phyloP scores from a whole-genome alignment of 768 basidiomycete genomes.

The Rhodotorula diobovata region DNA sequence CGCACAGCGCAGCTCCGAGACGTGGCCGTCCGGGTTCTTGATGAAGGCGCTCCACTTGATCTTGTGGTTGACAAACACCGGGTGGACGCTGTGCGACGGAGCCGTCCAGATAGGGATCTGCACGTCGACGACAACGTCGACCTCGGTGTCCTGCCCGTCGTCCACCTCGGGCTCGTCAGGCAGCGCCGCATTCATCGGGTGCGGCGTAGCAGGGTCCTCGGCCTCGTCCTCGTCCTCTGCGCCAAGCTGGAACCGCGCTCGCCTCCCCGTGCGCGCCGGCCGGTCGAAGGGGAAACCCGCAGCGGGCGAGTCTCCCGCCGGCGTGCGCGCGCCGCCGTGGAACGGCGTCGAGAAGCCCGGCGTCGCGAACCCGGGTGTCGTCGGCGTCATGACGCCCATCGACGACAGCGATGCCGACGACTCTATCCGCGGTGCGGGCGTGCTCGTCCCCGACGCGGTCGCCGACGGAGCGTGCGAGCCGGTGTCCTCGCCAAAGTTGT shows the following conservation, averaged over 20 bases:
- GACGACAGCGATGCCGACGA: conserved; percentile 34
- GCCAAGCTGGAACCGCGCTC: conserved; percentile 24
- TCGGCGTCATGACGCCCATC: conserved; percentile 20
- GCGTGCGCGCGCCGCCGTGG: conserved; percentile 18
- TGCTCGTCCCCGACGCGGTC: neutral
- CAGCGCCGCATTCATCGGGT: neutral
- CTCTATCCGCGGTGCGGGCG: conserved; percentile 17
- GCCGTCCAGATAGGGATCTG: conserved; percentile 56
- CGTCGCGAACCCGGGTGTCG: conserved; percentile 29
- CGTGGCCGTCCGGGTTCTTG: conserved; percentile 79
- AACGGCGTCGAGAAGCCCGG: conserved; percentile 22
- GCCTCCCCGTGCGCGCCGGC: neutral
- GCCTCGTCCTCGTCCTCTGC: conserved; percentile 20
- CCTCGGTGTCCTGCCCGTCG: conserved; percentile 48
- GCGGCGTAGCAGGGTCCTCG: conserved; percentile 11
- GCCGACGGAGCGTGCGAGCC: neutral
- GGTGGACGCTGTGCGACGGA: conserved; percentile 41
- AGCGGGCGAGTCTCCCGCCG: neutral
- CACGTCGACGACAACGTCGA: conserved; percentile 59
- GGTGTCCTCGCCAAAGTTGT: conserved; percentile 44
- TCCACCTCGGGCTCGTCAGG: conserved; percentile 36
- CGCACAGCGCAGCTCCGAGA: conserved; percentile 89
- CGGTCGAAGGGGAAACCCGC: conserved; percentile 10
- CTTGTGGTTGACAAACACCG: conserved; percentile 53
- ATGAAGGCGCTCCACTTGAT: conserved; percentile 55